Base-by-base conservation (phyloP, 345 rosid genomes). In the Rhodamnia rubescens region DNA sequence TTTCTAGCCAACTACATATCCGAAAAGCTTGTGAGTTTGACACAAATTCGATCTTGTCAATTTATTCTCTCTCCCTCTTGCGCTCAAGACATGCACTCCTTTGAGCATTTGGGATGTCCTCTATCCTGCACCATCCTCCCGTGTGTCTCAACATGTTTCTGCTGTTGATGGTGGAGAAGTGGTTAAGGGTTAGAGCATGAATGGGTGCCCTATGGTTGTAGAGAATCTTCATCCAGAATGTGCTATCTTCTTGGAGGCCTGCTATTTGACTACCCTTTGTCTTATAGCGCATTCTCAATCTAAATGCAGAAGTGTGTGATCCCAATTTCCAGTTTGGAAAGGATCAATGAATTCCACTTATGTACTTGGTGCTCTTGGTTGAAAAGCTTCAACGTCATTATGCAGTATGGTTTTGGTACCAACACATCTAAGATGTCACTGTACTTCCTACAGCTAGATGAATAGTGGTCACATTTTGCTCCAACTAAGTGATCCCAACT, bases 1-100 rank as follows among this genome's bases (percentile, higher is more conserved):
- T 91, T 97, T 88, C 96, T 97, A 53, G 98, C 98, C 86, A 94
- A 93, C 89, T 94, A 95, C 90, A 95, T 97, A 84, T 97, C 99
- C 36, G 99, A 97, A 89, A 97, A 97, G 90, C 86, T 94, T 92
- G 99, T 97, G 92, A 54, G 87, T 86, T 52, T 44, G 26, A 7
- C 16, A 36, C 58, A 86, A 83, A 87, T 26, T 50, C 7, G 20
- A 85, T 59, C 83, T 42, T 26, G 82, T 27, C 44, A 20, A 74
- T 83, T 78, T 84, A 20, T 56, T 14, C 81, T 59, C 15, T 27
- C 64, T 13, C 42, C 15, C 40, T 64, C 44, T 64, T 42, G n/a
- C 20, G 6, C 78, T 18, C 26, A 20, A 55, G 58, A 64, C 47
- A 36, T 69, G 78, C 78, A 18, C 78, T 69, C 58, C n/a, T 22